Evolutionary conservation across 179 eudicot species (phyloP).

Genomic region (Kewa caespitosa): DNA sequence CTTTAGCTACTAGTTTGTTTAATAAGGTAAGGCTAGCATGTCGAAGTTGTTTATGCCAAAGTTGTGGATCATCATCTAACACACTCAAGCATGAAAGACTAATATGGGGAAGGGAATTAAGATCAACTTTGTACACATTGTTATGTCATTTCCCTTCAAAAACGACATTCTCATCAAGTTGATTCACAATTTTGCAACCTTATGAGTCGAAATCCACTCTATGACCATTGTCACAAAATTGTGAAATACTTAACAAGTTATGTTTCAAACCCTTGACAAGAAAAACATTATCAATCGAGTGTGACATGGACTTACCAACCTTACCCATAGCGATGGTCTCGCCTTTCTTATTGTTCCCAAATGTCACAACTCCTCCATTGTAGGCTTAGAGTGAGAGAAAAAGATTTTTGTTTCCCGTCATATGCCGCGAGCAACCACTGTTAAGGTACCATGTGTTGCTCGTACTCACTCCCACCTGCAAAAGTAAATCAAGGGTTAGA

Average conservation of each 20-base stretch:
- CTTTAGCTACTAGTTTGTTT: not conserved
- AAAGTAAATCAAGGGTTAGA: not conserved
- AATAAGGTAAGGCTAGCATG: not conserved
- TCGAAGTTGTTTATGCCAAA: not conserved
- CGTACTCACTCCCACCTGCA: not conserved
- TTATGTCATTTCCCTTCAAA: not conserved
- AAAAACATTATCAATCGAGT: not conserved
- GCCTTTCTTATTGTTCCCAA: not conserved
- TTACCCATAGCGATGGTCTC: not conserved
- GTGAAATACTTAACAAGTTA: not conserved
- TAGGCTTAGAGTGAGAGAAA: not conserved
- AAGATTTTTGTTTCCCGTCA: not conserved
- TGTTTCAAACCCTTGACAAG: not conserved
- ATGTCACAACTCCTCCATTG: slow-evolving; percentile 2
- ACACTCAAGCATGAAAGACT: not conserved
- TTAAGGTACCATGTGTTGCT: not conserved
- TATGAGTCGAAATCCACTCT: not conserved
- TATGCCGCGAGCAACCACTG: not conserved
- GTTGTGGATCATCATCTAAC: not conserved
- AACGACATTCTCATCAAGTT: not conserved
- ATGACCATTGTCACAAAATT: not conserved
- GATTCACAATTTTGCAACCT: not conserved
- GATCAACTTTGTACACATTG: not conserved
- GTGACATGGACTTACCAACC: not conserved
- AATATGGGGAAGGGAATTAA: not conserved